These are phyloP conservation scores for Euphorbia schlechtendalii DNA, from an alignment of 441 rosid genomes.

Conservation along the genomic window DNA sequence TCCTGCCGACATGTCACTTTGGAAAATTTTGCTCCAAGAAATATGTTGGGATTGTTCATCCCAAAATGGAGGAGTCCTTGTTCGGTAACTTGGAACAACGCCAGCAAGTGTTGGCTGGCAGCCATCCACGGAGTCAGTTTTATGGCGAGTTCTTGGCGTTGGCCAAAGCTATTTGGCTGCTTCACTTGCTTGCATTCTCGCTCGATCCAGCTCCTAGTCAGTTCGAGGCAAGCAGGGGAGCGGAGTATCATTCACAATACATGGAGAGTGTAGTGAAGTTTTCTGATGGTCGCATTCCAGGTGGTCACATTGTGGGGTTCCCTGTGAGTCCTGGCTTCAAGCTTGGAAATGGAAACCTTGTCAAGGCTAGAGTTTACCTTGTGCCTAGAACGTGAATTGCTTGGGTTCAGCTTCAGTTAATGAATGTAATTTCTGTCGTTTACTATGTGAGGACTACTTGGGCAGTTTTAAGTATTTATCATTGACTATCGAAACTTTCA, in stretches of 20 bases:
- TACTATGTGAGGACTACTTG: background rate
- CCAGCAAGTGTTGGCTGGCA: slow-evolving; percentile 79
- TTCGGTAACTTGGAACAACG: slow-evolving; percentile 81
- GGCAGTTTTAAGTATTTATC: background rate
- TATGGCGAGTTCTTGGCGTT: slow-evolving; percentile 69
- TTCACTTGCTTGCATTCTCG: slow-evolving; percentile 82
- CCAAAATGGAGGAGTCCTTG: slow-evolving; percentile 84
- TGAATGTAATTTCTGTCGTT: slow-evolving; percentile 7
- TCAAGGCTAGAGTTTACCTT: slow-evolving; percentile 78
- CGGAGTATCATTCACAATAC: slow-evolving; percentile 70
- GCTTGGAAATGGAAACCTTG: slow-evolving; percentile 64
- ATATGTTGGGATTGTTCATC: slow-evolving; percentile 71
- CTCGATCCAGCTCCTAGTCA: slow-evolving; percentile 79
- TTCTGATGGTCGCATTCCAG: slow-evolving; percentile 54
- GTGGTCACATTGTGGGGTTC: slow-evolving; percentile 61
- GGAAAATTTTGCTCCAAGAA: slow-evolving; percentile 87
- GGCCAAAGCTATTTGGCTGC: slow-evolving; percentile 86
- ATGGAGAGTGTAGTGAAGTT: slow-evolving; percentile 81
- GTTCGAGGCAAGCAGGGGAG: slow-evolving; percentile 77
- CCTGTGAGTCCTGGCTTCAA: slow-evolving; percentile 92
- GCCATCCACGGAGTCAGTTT: slow-evolving; percentile 77
- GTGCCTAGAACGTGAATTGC: slow-evolving; percentile 48
- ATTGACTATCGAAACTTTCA: background rate
- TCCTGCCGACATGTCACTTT: slow-evolving; percentile 77
- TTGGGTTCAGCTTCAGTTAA: background rate